Base-by-base conservation (phyloP, 2,329 filamentous ascomycete genomes). In the Penicillium griseofulvum region DNA sequence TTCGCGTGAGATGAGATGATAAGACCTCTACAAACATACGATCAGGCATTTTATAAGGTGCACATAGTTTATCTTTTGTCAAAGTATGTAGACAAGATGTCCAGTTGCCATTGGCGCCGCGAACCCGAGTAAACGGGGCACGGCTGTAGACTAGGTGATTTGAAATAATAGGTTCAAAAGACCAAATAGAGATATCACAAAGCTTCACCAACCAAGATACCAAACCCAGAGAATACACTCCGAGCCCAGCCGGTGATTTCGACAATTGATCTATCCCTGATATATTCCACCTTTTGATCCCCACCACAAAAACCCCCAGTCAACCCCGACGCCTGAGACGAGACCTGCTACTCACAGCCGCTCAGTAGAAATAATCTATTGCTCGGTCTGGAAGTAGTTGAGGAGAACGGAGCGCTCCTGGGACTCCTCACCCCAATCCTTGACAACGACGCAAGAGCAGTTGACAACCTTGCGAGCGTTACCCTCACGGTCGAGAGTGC, bases 391-490 rank as follows among this genome's bases (percentile, higher is more conserved):
- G 92, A 99, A 97, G 90, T 99, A 99, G 89, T 99, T 96, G 80
- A 99, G 91, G 78, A 99, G 90, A 81, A 97, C 91, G 75, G 88
- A 91, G 77, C 94, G 92, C 87, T 99, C 94, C 84, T 96, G 92
- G 69, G 90, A 95, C 85, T 99, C 94, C 87, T 97, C 94, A 86
- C 94, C 94, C 94, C 94, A 99, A 81, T 99, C 92, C 85, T 94
- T 93, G 75, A 99, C 94, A 63, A 99, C 94, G 74, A 99, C 94
- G 86, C 94, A 97, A 76, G 93, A 97, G 91, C 94, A 99, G 90
- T 99, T 99, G 84, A 99, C 94, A 70, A 99, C 93, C 89, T 99
- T 99, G 82, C 94, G 90, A 74, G 94, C 91, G 82, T 99, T 99
- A 73, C 94, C 94, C 83, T 99, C 94, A 76, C 94, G 93, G 84